Evolutionary conservation across 306 rosid species (phyloP).

Genomic region (Adenanthera pavonina): DNA sequence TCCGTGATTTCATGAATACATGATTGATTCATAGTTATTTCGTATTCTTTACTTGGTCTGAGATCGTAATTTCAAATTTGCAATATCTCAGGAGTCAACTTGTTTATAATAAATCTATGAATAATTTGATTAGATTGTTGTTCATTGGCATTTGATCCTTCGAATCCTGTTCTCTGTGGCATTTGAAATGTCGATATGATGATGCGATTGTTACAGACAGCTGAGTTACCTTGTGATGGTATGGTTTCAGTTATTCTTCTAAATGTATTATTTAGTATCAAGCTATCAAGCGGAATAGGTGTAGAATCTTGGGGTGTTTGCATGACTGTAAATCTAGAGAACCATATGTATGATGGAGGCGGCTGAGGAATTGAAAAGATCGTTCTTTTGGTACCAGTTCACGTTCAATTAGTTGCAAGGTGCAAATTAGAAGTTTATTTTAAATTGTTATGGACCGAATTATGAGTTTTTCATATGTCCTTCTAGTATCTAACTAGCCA

Average conservation of each 20-base stretch:
- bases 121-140: constrained; percentile 19
- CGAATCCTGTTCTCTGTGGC: constrained; percentile 2
- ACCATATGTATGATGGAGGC: neutral
- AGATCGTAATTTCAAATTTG: constrained; percentile 8
- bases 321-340: neutral
- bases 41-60: neutral
- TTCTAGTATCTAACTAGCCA: neutral
- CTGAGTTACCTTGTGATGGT: neutral
- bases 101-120: neutral
- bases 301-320: neutral
- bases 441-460: neutral
- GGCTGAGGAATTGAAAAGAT: neutral
- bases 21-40: constrained; percentile 6
- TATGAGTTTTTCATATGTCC: neutral
- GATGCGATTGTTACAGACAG: neutral
- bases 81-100: neutral
- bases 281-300: too few species aligned
- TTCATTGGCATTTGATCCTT: constrained; percentile 6
- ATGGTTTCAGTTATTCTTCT: neutral
- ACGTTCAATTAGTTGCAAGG: neutral
- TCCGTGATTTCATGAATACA: neutral
- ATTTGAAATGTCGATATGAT: constrained; percentile 5
- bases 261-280: neutral
- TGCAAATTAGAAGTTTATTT: neutral
- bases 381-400: neutral